phyloP scores from a whole-genome alignment of 2,329 filamentous ascomycete species.

The Diplodia scrobiculata region DNA sequence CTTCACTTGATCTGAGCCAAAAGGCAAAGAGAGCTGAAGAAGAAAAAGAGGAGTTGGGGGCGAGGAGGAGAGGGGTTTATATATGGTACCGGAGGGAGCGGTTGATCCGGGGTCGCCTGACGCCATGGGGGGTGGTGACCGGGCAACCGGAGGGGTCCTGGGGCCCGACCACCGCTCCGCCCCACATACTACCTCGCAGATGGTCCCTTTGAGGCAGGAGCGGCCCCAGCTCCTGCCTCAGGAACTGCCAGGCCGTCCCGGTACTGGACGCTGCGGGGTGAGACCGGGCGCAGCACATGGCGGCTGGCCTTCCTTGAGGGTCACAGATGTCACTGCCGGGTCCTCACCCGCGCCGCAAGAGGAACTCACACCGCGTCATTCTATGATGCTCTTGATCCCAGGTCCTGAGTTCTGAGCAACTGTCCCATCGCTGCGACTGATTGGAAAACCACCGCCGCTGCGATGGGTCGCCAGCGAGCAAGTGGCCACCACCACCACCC shows the following conservation, averaged over 20 bases:
- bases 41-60: background rate
- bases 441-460: no score
- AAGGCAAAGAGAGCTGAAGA: slow-evolving; percentile 21
- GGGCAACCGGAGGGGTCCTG: background rate
- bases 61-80: background rate
- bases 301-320: background rate
- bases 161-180: no score
- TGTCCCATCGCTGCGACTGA: no score
- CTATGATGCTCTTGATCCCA: no score
- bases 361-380: background rate
- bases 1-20: slow-evolving; percentile 21
- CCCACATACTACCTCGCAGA: no score
- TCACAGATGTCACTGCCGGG: background rate
- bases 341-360: background rate
- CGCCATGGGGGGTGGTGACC: background rate
- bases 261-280: background rate
- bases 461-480: no score
- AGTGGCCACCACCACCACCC: no score
- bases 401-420: no score
- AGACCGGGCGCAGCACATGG: background rate
- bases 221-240: background rate
- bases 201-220: no score
- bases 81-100: background rate
- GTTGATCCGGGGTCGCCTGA: background rate
- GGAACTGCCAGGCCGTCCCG: background rate